Evolutionary conservation across 1,284 basidiomycete species (phyloP), one percentile per base, ranked within the genome.

Genomic region (Ceratorhiza oryzae-sativae): DNA sequence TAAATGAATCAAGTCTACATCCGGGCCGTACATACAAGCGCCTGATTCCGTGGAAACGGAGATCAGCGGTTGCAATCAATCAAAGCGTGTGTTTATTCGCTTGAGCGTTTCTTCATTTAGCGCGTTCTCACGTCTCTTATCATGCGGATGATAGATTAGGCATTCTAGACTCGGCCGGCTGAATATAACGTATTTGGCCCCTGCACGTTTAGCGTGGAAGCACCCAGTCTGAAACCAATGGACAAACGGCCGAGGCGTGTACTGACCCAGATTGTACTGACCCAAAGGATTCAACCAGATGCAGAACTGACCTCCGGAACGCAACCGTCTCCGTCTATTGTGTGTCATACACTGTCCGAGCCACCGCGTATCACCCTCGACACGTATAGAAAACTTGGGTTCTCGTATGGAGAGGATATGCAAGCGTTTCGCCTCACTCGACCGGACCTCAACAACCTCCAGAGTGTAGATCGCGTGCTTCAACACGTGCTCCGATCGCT

Each of bases 41-140:
- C 23, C 32, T 10, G 23, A 27, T 8, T 32, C 63, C 63, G 63
- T 36, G 63, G 63, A 68, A 56, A 56, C 63, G 63, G 63, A 68
- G 13, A 13, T 30, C 41, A 20, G 25, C 5, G 23, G 39, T 45
- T 3, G 23, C 45, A n/a, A 49, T 49, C 60, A 46, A 62, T 59
- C 41, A 45, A 34, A 5, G 46, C 10, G 30, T 9, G 15, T 59
- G 56, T 42, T 59, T 59, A 59, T 45, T 59, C 56, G 56, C 56
- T 59, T 59, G 41, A 59, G 15, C 18, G 10, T 8, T 20, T n/a
- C n/a, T 45, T 41, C 56, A 59, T 41, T 27, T 41, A 56, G 13
- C 25, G 8, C 53, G 13, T 9, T 10, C 56, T 41, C 42, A 25
- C 18, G 4, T 56, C 27, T 42, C 56, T 45, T 18, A 18, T 18